These are phyloP conservation scores for Ganoderma resinaceum DNA, from an alignment of 1,284 basidiomycete species.

Conservation along the genomic window DNA sequence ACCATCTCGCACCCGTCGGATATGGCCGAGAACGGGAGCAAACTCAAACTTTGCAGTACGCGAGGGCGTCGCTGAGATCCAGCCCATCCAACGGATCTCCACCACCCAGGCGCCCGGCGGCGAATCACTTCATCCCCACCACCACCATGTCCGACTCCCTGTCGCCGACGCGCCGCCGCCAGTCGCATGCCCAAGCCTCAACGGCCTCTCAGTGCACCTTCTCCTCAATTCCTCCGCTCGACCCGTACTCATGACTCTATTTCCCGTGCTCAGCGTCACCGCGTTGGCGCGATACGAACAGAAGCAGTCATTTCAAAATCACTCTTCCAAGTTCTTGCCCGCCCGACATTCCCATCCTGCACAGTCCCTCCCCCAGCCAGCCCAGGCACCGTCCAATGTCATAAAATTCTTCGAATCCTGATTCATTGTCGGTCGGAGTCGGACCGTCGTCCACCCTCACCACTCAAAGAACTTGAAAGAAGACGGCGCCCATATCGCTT, in stretches of 20 bases:
- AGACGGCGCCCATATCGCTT: constrained; percentile 1
- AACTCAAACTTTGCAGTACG: neutral
- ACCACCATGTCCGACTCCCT: no score
- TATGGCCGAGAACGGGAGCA: neutral
- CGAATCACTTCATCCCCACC: neutral
- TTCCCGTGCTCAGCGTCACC: neutral
- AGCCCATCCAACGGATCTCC: neutral
- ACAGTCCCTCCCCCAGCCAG: neutral
- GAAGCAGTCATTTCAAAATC: neutral
- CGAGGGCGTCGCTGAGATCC: constrained; percentile 3
- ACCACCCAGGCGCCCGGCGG: neutral
- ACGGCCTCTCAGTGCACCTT: neutral
- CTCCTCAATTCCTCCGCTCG: neutral
- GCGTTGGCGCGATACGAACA: neutral
- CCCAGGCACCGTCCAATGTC: neutral
- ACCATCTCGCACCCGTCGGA: neutral
- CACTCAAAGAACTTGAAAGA: neutral
- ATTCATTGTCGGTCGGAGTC: neutral
- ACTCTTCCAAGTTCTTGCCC: neutral
- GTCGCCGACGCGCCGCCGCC: no score
- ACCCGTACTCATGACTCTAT: neutral
- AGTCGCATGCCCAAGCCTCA: no score
- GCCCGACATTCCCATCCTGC: neutral
- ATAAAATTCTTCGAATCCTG: neutral
- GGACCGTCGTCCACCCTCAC: neutral